Evolutionary conservation across 2,329 filamentous ascomycete species (phyloP).

Genomic region (Pyrenochaeta sp.): DNA sequence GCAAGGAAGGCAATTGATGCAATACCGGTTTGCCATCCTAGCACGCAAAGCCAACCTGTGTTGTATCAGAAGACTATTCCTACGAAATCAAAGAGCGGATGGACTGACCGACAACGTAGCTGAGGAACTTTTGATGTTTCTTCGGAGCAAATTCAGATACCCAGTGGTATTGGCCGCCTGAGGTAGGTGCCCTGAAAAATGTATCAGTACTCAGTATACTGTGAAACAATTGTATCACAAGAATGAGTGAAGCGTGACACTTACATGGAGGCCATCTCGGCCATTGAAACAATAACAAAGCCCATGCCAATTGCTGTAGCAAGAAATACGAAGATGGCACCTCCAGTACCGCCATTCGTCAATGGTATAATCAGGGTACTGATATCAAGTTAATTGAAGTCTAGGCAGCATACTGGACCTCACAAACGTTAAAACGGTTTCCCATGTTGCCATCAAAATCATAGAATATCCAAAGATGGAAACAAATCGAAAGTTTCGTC

Average conservation of each 20-base stretch:
- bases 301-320: conserved; percentile 29
- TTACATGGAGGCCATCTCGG: conserved; percentile 39
- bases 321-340: conserved; percentile 34
- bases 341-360: conserved; percentile 36
- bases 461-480: conserved; percentile 37
- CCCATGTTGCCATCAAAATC: conserved; percentile 39
- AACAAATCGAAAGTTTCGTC: conserved; percentile 34
- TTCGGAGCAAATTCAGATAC: conserved; percentile 36
- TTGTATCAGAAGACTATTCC: neutral
- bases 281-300: conserved; percentile 33
- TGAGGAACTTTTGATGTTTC: conserved; percentile 31
- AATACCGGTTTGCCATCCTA: conserved; percentile 51
- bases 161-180: conserved; percentile 41
- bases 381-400: conserved; percentile 2
- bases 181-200: conserved; percentile 29
- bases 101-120: conserved; percentile 17
- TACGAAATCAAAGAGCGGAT: conserved; percentile 26
- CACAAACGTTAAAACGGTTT: conserved; percentile 25
- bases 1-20: conserved; percentile 40
- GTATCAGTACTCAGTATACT: conserved; percentile 4
- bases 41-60: conserved; percentile 51
- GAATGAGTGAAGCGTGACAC: neutral
- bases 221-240: neutral
- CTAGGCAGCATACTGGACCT: neutral
- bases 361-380: conserved; percentile 27